phyloP scores from a whole-genome alignment of 108 stramenopile species.

The Asterionellopsis glacialis region DNA sequence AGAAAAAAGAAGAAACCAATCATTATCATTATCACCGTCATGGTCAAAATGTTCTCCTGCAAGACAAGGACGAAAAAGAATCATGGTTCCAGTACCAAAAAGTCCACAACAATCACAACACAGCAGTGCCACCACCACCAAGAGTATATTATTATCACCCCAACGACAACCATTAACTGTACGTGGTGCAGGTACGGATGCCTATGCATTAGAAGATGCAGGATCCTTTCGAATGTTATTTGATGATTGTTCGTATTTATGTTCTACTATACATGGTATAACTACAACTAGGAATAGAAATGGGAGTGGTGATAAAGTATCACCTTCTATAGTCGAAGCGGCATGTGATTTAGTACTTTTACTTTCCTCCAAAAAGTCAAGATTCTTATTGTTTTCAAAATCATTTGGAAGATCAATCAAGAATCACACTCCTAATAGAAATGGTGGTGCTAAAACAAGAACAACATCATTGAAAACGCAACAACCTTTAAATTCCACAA shows the following conservation, averaged over 20 bases:
- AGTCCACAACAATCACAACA: neutral
- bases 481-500: no score
- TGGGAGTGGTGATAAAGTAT: constrained; percentile 15
- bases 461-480: no score
- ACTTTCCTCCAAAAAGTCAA: constrained; percentile 33
- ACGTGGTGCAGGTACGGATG: constrained; percentile 17
- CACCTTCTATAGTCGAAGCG: constrained; percentile 26
- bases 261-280: constrained; percentile 32
- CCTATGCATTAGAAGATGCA: constrained; percentile 48
- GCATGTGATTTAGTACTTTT: constrained; percentile 46
- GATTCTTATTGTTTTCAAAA: constrained; percentile 20
- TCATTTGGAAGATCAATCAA: no score
- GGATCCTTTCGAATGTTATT: constrained; percentile 64
- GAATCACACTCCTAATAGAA: no score
- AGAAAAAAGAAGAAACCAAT: no score
- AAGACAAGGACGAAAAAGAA: no score
- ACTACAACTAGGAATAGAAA: constrained; percentile 5
- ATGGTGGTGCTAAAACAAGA: no score
- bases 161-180: neutral
- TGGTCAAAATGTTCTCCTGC: no score
- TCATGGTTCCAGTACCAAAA: no score
- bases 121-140: neutral
- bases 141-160: neutral
- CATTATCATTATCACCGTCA: no score
- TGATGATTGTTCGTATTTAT: constrained; percentile 71